Conservation (phyloP, 1,139 yeast species). For the Candida labiduridarum region DNA sequence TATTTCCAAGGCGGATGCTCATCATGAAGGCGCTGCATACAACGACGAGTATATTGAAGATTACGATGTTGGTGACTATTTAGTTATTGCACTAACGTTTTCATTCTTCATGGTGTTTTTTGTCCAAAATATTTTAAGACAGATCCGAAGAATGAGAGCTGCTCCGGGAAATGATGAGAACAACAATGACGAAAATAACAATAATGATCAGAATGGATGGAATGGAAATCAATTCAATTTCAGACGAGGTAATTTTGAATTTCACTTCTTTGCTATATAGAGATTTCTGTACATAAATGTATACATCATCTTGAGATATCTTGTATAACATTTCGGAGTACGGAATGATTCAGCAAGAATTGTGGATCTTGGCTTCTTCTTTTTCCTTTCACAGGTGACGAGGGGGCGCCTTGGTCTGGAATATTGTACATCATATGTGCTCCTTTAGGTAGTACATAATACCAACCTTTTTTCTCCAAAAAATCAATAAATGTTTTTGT, state of each 20-base stretch:
- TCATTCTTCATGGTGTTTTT: constrained; percentile 33
- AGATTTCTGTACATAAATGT: background rate
- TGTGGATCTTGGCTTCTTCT: constrained; percentile 11
- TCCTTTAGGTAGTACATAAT: constrained; percentile 51
- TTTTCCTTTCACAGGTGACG: constrained; percentile 8
- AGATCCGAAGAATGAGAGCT: constrained; percentile 28
- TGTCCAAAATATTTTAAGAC: constrained; percentile 31
- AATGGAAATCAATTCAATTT: constrained; percentile 19
- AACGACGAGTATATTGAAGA: constrained; percentile 21
- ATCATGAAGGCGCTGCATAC: constrained; percentile 35
- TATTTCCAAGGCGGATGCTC: constrained; percentile 31
- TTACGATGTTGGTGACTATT: constrained; percentile 36
- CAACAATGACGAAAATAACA: constrained; percentile 6
- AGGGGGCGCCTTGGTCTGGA: constrained; percentile 9
- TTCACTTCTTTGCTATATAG: constrained; percentile 42
- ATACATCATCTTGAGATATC: constrained; percentile 14
- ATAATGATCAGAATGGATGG: constrained; percentile 11
- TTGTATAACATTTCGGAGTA: constrained; percentile 29
- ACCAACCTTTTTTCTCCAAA: constrained; percentile 65
- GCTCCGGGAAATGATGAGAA: constrained; percentile 11
- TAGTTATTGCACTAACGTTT: constrained; percentile 33
- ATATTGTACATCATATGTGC: constrained; percentile 43
- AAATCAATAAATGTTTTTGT: constrained; percentile 65
- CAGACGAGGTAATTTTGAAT: constrained; percentile 37
- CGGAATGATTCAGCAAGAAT: constrained; percentile 22